phyloP scores from a whole-genome alignment of 805 yeast genomes.

The Cyberlindnera euphorbiae region DNA sequence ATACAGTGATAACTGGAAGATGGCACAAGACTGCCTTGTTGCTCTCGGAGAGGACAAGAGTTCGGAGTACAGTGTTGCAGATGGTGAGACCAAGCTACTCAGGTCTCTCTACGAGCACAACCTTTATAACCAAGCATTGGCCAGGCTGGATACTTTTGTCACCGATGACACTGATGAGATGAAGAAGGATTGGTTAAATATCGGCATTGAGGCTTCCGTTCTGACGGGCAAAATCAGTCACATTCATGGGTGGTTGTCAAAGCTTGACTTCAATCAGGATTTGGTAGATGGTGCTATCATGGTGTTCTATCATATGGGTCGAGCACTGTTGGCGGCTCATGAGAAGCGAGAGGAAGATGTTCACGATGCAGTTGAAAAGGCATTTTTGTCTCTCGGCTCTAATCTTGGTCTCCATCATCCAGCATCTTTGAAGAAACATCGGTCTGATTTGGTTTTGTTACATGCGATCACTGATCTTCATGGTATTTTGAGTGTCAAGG shows the following conservation, averaged over 20 bases:
- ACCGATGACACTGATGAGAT: constrained; percentile 2
- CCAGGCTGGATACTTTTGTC: constrained; percentile 18
- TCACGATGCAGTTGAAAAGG: constrained; percentile 38
- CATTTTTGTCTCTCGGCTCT: constrained; percentile 56
- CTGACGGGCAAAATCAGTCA: constrained; percentile 57
- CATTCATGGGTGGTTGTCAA: constrained; percentile 54
- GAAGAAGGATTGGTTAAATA: constrained; percentile 48
- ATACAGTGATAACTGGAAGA: constrained; percentile 79
- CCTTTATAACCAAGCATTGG: constrained; percentile 50
- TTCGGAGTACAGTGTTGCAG: constrained; percentile 24
- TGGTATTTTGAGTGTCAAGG: constrained; percentile 4
- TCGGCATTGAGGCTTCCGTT: constrained; percentile 75
- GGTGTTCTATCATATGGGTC: constrained; percentile 62
- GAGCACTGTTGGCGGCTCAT: constrained; percentile 43
- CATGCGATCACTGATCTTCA: constrained; percentile 62
- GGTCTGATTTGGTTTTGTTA: constrained; percentile 44
- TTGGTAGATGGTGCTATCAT: constrained; percentile 48
- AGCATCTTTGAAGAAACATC: constrained; percentile 47
- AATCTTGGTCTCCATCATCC: constrained; percentile 46
- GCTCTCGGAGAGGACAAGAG: constrained; percentile 44
- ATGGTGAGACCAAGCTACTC: constrained; percentile 49
- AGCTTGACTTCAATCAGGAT: constrained; percentile 40
- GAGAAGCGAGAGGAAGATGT: constrained; percentile 30
- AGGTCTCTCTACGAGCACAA: constrained; percentile 75
- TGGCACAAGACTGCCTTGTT: constrained; percentile 81